A percentile compares a stretch with the other conserved stretches of the same genome.
These are phyloP conservation scores for Leavenworthia alabamica DNA, from an alignment of 345 rosid species.

Conservation along the genomic window DNA sequence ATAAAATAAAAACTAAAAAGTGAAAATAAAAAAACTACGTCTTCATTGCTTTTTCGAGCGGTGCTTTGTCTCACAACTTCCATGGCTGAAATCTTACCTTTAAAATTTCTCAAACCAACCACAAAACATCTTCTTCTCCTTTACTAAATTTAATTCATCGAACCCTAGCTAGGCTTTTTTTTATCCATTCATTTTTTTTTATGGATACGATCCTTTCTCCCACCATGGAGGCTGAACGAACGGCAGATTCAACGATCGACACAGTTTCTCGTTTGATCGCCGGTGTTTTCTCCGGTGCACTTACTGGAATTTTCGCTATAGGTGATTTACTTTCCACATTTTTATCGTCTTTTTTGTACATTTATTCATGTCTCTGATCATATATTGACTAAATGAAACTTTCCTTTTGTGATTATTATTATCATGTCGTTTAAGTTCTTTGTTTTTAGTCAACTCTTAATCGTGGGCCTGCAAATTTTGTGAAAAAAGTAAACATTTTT, in stretches of 20 bases:
- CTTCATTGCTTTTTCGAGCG: conserved; percentile 18
- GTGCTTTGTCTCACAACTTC: conserved; percentile 23
- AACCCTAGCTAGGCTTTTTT: background rate
- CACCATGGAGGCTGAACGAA: conserved; percentile 31
- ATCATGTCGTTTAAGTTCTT: background rate
- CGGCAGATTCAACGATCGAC: conserved; percentile 30
- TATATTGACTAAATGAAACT: background rate
- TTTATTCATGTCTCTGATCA: conserved; percentile 6
- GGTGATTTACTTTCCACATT: conserved; percentile 26
- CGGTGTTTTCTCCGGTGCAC: conserved; percentile 55
- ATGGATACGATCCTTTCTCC: conserved; percentile 35
- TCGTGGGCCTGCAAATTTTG: background rate
- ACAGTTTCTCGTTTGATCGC: conserved; percentile 39
- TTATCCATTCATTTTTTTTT: background rate
- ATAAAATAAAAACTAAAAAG: background rate
- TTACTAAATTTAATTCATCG: conserved; percentile 15
- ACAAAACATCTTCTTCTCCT: background rate
- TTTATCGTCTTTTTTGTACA: conserved; percentile 4
- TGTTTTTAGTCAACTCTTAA: background rate
- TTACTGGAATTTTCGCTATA: conserved; percentile 60
- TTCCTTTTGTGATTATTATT: background rate
- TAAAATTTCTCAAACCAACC: background rate
- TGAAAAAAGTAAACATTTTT: background rate
- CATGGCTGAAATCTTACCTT: conserved; percentile 24
- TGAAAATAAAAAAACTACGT: background rate